These are phyloP conservation scores for Boletus hoseneyae DNA, from an alignment of 1,284 basidiomycete species.

Conservation along the genomic window DNA sequence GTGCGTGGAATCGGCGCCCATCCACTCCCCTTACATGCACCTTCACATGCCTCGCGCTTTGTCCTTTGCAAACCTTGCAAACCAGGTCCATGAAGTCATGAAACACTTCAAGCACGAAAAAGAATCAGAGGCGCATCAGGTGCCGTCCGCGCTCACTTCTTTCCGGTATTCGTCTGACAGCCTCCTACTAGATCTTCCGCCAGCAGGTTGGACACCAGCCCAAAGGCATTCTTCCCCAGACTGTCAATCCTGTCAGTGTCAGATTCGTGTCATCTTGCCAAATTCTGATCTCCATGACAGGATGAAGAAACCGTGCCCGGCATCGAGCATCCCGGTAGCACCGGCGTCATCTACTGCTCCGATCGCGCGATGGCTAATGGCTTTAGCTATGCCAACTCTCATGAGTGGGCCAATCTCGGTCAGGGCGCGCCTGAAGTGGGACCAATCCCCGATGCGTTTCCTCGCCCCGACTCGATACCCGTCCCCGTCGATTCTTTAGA, in stretches of 20 bases:
- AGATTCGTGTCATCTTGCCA: not conserved
- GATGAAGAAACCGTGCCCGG: slow-evolving; percentile 83
- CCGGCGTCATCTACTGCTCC: slow-evolving; percentile 84
- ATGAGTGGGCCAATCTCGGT: slow-evolving; percentile 83
- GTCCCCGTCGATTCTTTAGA: slow-evolving; percentile 77
- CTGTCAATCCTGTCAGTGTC: slow-evolving; percentile 58
- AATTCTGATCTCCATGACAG: slow-evolving; percentile 33
- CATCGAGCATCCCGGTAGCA: slow-evolving; percentile 73
- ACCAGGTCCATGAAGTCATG: slow-evolving; percentile 56
- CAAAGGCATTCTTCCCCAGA: slow-evolving; percentile 61
- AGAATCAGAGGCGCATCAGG: slow-evolving; percentile 83
- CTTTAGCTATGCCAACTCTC: slow-evolving; percentile 71
- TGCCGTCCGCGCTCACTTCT: slow-evolving; percentile 24
- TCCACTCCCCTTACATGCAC: slow-evolving; percentile 22
- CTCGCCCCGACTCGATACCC: slow-evolving; percentile 62
- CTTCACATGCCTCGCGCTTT: slow-evolving; percentile 30
- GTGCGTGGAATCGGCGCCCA: slow-evolving; percentile 20
- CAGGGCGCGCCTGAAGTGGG: slow-evolving; percentile 91
- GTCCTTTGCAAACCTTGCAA: slow-evolving; percentile 19
- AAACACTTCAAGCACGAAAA: slow-evolving; percentile 65
- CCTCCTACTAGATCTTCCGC: slow-evolving; percentile 62
- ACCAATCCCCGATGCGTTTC: slow-evolving; percentile 70
- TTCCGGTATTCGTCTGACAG: not conserved
- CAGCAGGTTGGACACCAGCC: slow-evolving; percentile 65
- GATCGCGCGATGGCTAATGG: slow-evolving; percentile 88